Base-by-base conservation (phyloP, 768 basidiomycete genomes). In the Xerocomus potaroensis region DNA sequence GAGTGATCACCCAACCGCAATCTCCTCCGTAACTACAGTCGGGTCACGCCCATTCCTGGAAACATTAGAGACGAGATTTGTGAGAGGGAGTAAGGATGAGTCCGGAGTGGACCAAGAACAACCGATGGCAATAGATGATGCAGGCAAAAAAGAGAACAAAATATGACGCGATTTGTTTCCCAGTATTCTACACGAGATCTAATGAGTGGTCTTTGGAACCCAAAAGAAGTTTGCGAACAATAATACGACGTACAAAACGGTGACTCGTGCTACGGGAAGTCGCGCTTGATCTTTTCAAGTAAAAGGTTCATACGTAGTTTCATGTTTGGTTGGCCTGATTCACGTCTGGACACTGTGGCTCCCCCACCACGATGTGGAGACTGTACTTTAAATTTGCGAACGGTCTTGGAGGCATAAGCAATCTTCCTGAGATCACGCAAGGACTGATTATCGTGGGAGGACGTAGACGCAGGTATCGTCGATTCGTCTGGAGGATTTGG, bases 221-320 rank as follows among this genome's bases (percentile, higher is more conserved):
- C 26, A 27, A 27, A 2, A 32, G 29, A 35, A 11, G 15, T 16
- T 22, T 35, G 40, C 23, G 3, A 8, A 37, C n/a, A 6, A 33
- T 19, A 9, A 47, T 36, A 33, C 23, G 23, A 46, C 58, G 10
- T 22, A 47, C 49, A n/a, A 16, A 19, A 43, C 19, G 8, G 24
- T 10, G 30, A 45, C 47, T 24, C 16, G 11, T 27, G 37, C 63
- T 62, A 80, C 44, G 68, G 59, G 31, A 68, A 62, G 57, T 83
- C 76, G 39, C 76, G 77, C 64, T 88, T 86, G 54, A 95, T 92
- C 67, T 85, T 84, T 64, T 91, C 88, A 48, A 95, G 75, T 75
- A 95, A 75, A 23, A 79, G 83, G 51, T 81, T 80, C 90, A 95
- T 94, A 41, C 91, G 82, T 40, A 87, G 67, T 58, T 84, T 87